Conservation (phyloP, 2,329 filamentous ascomycete genomes). For the Sporothrix curviconia region DNA sequence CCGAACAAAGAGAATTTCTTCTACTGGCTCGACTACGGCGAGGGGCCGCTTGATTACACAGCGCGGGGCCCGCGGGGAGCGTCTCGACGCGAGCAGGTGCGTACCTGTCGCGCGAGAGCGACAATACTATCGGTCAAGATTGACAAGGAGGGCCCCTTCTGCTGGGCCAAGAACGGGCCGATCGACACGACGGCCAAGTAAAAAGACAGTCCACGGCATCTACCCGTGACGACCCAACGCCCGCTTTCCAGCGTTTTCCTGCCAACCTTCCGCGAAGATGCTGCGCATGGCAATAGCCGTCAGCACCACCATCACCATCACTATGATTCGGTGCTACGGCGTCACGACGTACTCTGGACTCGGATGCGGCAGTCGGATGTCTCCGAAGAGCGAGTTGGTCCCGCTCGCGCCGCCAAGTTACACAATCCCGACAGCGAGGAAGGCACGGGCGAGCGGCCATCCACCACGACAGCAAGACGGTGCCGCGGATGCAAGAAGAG, state of each 20-base stretch:
- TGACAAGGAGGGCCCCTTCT: constrained; percentile 66
- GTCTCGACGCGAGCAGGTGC: constrained; percentile 71
- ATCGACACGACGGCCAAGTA: constrained; percentile 71
- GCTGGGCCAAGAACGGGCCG: constrained; percentile 78
- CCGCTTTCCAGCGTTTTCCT: constrained; percentile 40
- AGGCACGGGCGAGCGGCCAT: background rate
- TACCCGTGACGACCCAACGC: constrained; percentile 56
- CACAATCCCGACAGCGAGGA: constrained; percentile 40
- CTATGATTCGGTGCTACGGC: constrained; percentile 15
- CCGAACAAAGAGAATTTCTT: constrained; percentile 83
- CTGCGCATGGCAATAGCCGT: background rate
- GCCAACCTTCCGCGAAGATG: background rate
- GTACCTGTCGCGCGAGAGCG: constrained; percentile 85
- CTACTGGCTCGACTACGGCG: constrained; percentile 83
- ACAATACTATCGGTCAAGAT: constrained; percentile 69
- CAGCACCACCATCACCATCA: background rate
- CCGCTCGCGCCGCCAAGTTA: constrained; percentile 58
- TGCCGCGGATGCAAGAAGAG: constrained; percentile 39
- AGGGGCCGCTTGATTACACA: constrained; percentile 63
- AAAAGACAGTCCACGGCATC: constrained; percentile 77
- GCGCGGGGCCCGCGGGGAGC: constrained; percentile 65
- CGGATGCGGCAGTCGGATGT: constrained; percentile 20
- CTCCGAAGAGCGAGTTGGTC: constrained; percentile 42
- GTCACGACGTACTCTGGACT: constrained; percentile 22
- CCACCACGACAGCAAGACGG: background rate